A percentile compares a stretch with the other conserved stretches of the same genome.
Conservation (phyloP, 2,329 filamentous ascomycete species). For the Stylonectria norvegica region DNA sequence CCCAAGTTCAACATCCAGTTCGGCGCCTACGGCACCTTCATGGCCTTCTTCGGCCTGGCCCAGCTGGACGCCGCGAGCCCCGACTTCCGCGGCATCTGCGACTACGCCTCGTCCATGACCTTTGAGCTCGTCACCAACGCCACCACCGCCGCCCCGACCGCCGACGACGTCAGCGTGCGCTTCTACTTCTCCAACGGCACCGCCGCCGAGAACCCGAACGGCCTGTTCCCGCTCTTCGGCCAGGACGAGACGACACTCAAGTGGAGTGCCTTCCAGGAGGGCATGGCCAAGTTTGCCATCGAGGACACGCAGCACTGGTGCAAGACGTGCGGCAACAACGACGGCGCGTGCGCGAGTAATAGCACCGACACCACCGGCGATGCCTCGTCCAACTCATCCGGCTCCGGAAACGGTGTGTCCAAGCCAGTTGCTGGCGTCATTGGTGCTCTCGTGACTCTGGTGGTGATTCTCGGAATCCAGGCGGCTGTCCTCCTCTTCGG, state of each 20-base stretch:
- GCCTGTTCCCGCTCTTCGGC: slow-evolving; percentile 58
- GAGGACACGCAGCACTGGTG: slow-evolving; percentile 69
- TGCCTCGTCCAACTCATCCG: slow-evolving; percentile 18
- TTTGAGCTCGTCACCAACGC: slow-evolving; percentile 68
- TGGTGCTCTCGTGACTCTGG: slow-evolving; percentile 63
- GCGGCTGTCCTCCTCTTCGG: slow-evolving; percentile 41
- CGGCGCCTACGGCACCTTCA: slow-evolving; percentile 59
- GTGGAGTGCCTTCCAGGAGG: slow-evolving; percentile 64
- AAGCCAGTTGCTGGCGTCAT: slow-evolving; percentile 77
- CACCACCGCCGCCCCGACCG: slow-evolving; percentile 42
- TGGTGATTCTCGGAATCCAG: slow-evolving; percentile 46
- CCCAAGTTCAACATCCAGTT: slow-evolving; percentile 52
- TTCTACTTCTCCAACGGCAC: slow-evolving; percentile 62
- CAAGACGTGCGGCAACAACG: slow-evolving; percentile 67
- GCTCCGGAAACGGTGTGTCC: slow-evolving; percentile 50
- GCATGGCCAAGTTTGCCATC: slow-evolving; percentile 66
- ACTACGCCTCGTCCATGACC: slow-evolving; percentile 77
- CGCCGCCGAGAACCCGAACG: slow-evolving; percentile 49
- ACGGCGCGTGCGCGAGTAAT: slow-evolving; percentile 57
- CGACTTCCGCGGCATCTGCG: slow-evolving; percentile 73
- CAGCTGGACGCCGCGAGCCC: slow-evolving; percentile 47
- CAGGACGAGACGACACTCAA: slow-evolving; percentile 52
- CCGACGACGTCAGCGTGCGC: slow-evolving; percentile 52
- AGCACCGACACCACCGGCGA: slow-evolving; percentile 24
- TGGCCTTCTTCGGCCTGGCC: slow-evolving; percentile 61